Percentiles rank a stretch among this genome's conserved stretches.
These are phyloP conservation scores for Eutreptiella sp. DNA, from an alignment of 208 protist species.

Conservation along the genomic window DNA sequence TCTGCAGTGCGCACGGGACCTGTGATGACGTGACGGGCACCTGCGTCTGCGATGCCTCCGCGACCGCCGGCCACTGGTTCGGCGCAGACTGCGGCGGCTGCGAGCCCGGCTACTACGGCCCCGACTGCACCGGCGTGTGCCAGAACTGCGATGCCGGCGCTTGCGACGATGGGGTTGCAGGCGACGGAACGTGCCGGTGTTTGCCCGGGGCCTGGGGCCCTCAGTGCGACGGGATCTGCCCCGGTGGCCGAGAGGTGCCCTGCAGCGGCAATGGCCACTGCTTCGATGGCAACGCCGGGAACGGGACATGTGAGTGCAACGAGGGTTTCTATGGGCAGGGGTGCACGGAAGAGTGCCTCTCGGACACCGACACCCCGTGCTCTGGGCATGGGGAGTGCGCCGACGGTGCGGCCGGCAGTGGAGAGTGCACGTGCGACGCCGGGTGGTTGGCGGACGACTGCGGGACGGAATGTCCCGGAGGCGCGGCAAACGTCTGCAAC, in stretches of 20 bases:
- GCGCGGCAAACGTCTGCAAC: slow-evolving; percentile 1
- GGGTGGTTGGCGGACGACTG: slow-evolving; percentile 21
- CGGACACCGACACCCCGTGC: slow-evolving; percentile 4
- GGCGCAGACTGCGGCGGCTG: slow-evolving; percentile 34
- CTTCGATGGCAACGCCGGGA: neutral
- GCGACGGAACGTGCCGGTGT: slow-evolving; percentile 21
- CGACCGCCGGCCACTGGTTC: slow-evolving; percentile 28
- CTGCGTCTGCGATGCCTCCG: slow-evolving; percentile 40
- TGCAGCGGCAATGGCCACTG: slow-evolving; percentile 17
- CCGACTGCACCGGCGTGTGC: slow-evolving; percentile 6
- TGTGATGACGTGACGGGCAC: slow-evolving; percentile 22
- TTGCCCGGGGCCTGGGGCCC: slow-evolving; percentile 1
- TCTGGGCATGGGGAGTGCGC: slow-evolving; percentile 15
- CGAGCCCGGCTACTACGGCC: slow-evolving; percentile 25
- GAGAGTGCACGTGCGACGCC: slow-evolving; percentile 3
- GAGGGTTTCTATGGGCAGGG: slow-evolving; percentile 27
- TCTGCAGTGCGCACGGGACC: slow-evolving; percentile 29
- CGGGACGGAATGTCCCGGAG: slow-evolving; percentile 3
- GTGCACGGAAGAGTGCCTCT: slow-evolving; percentile 34
- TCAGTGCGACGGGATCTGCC: slow-evolving; percentile 15
- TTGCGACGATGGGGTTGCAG: slow-evolving; percentile 38
- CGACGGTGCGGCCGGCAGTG: slow-evolving; percentile 1
- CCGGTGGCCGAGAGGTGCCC: slow-evolving; percentile 17
- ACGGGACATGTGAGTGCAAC: slow-evolving; percentile 24
- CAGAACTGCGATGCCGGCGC: slow-evolving; percentile 21